These are phyloP conservation scores for Trebouxia sp. DNA, from an alignment of 139 green algal species.

Conservation along the genomic window DNA sequence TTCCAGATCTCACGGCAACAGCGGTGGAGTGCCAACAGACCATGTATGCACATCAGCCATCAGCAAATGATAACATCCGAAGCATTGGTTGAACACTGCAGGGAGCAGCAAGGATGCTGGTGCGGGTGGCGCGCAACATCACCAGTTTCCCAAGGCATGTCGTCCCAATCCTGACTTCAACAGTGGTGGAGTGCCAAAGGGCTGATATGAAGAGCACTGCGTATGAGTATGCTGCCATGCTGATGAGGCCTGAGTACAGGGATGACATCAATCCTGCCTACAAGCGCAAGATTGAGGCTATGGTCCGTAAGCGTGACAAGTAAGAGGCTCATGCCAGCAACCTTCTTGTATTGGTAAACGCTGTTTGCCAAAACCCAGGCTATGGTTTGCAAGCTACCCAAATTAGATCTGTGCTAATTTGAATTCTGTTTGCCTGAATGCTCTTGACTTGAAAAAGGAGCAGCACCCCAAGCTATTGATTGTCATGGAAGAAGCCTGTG, in stretches of 20 bases:
- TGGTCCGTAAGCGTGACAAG: slow-evolving; percentile 74
- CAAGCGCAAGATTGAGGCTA: slow-evolving; percentile 83
- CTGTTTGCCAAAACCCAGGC: background rate
- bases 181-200: slow-evolving; percentile 84
- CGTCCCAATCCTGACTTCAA: slow-evolving; percentile 87
- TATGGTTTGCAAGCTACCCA: background rate
- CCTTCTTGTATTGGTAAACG: background rate
- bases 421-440: background rate
- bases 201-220: slow-evolving; percentile 73
- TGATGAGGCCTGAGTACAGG: slow-evolving; percentile 80
- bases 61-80: too few relatives aligned
- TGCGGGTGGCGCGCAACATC: slow-evolving; percentile 66
- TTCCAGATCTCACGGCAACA: slow-evolving; percentile 85
- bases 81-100: too few relatives aligned
- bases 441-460: background rate
- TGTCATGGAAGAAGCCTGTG: too few relatives aligned
- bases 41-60: background rate
- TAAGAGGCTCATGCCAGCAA: background rate
- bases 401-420: background rate
- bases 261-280: slow-evolving; percentile 68
- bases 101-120: slow-evolving; percentile 76
- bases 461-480: background rate
- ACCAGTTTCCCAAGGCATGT: slow-evolving; percentile 71
- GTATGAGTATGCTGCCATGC: slow-evolving; percentile 74
- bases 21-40: slow-evolving; percentile 81